A percentile compares a stretch with the other conserved stretches of the same genome.
Conservation (phyloP, 2,329 filamentous ascomycete species). For the Fusarium devonianum region DNA sequence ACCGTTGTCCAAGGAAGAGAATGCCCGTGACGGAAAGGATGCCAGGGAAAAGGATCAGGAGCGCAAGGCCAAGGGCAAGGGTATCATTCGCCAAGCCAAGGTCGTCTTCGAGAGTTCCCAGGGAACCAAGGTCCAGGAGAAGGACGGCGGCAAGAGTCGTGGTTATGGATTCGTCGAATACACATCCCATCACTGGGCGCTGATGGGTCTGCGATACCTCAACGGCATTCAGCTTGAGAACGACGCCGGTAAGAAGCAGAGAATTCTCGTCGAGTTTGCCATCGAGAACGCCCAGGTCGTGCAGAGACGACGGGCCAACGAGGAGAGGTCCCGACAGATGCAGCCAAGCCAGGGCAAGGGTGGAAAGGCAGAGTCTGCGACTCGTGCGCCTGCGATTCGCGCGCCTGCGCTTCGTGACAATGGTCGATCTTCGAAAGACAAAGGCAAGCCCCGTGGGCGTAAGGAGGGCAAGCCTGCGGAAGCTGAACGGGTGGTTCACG, state of each 20-base stretch:
- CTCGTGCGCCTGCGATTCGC: too few species aligned
- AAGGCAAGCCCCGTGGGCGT: constrained; percentile 25
- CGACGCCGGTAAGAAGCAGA: constrained; percentile 78
- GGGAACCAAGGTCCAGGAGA: constrained; percentile 83
- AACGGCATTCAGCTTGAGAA: constrained; percentile 76
- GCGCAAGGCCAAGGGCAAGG: constrained; percentile 82
- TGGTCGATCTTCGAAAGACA: constrained; percentile 28
- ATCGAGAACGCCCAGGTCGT: constrained; percentile 98
- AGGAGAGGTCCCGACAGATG: constrained; percentile 46
- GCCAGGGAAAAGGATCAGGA: constrained; percentile 82
- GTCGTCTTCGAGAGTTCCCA: constrained; percentile 89
- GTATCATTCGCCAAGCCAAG: constrained; percentile 91
- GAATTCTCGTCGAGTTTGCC: constrained; percentile 94
- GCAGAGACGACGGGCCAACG: constrained; percentile 65
- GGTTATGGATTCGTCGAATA: constrained; percentile 99
- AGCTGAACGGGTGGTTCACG: constrained; percentile 12
- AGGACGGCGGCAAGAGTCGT: constrained; percentile 80
- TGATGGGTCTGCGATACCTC: constrained; percentile 94
- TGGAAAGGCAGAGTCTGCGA: constrained; percentile 18
- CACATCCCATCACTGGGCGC: constrained; percentile 87
- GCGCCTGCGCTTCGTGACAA: too few species aligned
- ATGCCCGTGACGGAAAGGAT: constrained; percentile 77
- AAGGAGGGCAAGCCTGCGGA: constrained; percentile 27
- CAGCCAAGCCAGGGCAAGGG: constrained; percentile 34
- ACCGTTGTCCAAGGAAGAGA: constrained; percentile 88